Percentiles rank a stretch among this genome's conserved stretches.
Evolutionary conservation across 352 stramenopile species (phyloP).

Genomic region (Phytophthora fragariaefolia): DNA sequence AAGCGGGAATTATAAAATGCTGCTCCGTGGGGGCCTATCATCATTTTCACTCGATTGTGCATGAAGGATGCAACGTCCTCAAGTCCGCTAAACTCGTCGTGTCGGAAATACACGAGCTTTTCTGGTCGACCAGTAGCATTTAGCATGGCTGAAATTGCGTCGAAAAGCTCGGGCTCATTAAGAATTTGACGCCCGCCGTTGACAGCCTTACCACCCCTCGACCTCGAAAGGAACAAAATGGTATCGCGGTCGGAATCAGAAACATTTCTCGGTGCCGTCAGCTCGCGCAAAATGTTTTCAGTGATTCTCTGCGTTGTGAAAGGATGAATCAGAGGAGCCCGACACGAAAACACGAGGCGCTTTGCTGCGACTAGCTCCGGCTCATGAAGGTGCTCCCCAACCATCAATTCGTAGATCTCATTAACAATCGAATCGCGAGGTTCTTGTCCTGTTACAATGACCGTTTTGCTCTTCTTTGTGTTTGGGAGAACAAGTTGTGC

Average conservation of each 20-base stretch:
- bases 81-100: constrained; percentile 32
- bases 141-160: constrained; percentile 28
- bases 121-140: constrained; percentile 16
- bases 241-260: constrained; percentile 25
- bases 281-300: constrained; percentile 30
- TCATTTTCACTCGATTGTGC: constrained; percentile 37
- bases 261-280: constrained; percentile 7
- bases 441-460: constrained; percentile 22
- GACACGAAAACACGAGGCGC: constrained; percentile 37
- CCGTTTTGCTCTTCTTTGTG: constrained; percentile 23
- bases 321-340: constrained; percentile 35
- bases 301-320: constrained; percentile 39
- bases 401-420: constrained; percentile 37
- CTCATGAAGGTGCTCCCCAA: constrained; percentile 25
- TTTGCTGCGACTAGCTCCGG: constrained; percentile 15
- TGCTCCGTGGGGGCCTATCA: constrained; percentile 37
- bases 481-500: constrained; percentile 33
- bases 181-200: constrained; percentile 35
- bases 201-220: constrained; percentile 26
- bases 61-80: constrained; percentile 33
- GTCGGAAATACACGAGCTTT: constrained; percentile 34
- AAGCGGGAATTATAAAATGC: constrained; percentile 42
- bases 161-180: constrained; percentile 28
- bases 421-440: constrained; percentile 35
- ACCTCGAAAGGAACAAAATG: constrained; percentile 34